These are phyloP conservation scores for Backusella psychrophila DNA, from an alignment of 192 early-diverging fungal species.

Conservation along the genomic window DNA sequence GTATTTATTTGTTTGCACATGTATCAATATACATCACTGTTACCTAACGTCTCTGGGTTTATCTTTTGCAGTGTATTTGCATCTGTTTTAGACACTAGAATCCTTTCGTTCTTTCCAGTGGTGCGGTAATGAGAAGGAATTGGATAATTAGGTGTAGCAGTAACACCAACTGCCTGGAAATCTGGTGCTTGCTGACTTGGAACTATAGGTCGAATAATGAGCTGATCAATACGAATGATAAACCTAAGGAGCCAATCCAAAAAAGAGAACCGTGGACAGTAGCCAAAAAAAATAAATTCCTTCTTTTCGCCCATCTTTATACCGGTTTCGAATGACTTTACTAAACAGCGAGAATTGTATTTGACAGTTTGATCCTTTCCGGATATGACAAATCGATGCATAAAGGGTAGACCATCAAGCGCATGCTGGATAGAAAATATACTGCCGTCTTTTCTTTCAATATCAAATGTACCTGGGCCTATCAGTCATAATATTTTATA, in stretches of 20 bases:
- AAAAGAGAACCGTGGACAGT: background rate
- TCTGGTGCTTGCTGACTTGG: background rate
- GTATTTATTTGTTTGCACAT: too few species aligned
- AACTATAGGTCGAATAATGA: background rate
- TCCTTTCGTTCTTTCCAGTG: background rate
- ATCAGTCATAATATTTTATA: background rate
- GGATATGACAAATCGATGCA: conserved; percentile 29
- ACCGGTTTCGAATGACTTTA: conserved; percentile 15
- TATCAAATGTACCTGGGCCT: conserved; percentile 29
- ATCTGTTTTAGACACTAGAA: conserved; percentile 34
- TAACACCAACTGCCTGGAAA: conserved; percentile 20
- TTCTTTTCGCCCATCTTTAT: background rate
- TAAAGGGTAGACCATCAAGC: conserved; percentile 31
- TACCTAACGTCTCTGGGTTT: conserved; percentile 30
- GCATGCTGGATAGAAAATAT: conserved; percentile 28
- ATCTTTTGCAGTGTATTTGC: conserved; percentile 32
- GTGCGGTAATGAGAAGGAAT: background rate
- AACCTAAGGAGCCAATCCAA: background rate
- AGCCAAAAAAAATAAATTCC: conserved; percentile 19
- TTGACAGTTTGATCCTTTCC: background rate
- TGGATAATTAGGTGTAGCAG: conserved; percentile 35
- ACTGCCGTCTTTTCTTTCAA: conserved; percentile 17
- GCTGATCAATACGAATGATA: background rate
- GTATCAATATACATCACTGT: too few species aligned
- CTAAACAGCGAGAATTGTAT: conserved; percentile 29